Percentiles rank a stretch among this genome's conserved stretches.
These are phyloP conservation scores for Boletus rubroflammeus DNA, from an alignment of 768 basidiomycete species.

Conservation along the genomic window DNA sequence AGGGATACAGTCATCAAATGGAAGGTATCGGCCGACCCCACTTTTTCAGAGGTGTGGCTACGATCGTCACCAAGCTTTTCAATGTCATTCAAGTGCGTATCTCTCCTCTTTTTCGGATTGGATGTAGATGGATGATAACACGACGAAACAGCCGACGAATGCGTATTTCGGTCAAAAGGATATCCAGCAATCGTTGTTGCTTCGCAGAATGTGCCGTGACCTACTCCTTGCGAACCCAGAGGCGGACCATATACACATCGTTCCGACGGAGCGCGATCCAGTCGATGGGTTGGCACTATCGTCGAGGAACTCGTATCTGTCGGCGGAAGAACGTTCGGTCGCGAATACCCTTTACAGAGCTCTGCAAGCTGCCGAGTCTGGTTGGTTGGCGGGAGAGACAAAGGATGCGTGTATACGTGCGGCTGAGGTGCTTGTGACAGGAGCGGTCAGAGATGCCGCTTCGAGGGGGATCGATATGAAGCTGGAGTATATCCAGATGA, in stretches of 20 bases:
- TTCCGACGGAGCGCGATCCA: constrained; percentile 76
- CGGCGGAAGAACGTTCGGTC: constrained; percentile 53
- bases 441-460: constrained; percentile 27
- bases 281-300: constrained; percentile 76
- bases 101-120: too few species aligned
- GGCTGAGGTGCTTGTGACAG: constrained; percentile 43
- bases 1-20: constrained; percentile 90
- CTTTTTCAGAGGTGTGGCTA: constrained; percentile 95
- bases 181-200: constrained; percentile 90
- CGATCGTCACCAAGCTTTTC: constrained; percentile 93
- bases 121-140: background rate
- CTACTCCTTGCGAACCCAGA: constrained; percentile 77
- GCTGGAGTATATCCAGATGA: constrained; percentile 88
- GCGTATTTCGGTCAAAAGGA: constrained; percentile 98
- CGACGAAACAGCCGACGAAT: constrained; percentile 59
- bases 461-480: constrained; percentile 48
- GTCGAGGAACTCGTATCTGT: constrained; percentile 85
- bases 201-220: constrained; percentile 76
- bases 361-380: constrained; percentile 50
- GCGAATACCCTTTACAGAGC: constrained; percentile 69
- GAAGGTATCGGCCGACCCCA: constrained; percentile 84
- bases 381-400: constrained; percentile 51
- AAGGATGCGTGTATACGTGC: constrained; percentile 47
- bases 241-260: constrained; percentile 71
- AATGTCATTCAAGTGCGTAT: constrained; percentile 79